Evolutionary conservation across 192 early-diverging fungal species (phyloP).

Genomic region (Gonapodya prolifera): DNA sequence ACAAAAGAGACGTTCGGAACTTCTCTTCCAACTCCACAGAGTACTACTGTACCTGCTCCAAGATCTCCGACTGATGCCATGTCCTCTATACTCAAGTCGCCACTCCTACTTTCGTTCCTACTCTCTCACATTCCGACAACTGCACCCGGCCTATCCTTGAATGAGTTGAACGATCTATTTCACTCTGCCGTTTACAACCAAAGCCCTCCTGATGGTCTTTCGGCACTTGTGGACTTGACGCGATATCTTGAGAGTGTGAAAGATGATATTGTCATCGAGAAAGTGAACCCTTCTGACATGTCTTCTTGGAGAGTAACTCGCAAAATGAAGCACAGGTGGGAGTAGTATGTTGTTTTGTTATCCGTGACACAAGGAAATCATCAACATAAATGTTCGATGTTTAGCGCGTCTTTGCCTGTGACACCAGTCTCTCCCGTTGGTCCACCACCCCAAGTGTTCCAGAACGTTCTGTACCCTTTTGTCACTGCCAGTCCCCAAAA

Average conservation of each 20-base stretch:
- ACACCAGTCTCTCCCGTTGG: not conserved
- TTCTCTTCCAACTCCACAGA: not conserved
- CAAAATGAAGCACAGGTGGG: not conserved
- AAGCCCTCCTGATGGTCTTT: not conserved
- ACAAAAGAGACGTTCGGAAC: not conserved
- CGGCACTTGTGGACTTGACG: not conserved
- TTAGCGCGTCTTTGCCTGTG: not conserved
- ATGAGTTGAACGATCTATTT: not conserved
- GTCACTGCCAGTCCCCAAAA: not conserved
- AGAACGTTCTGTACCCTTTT: not conserved
- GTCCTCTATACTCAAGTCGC: not conserved
- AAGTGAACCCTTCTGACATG: not conserved
- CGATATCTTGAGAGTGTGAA: not conserved
- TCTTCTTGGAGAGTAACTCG: not conserved
- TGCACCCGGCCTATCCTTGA: not conserved
- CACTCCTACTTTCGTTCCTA: not conserved
- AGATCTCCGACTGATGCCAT: not conserved
- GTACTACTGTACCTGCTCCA: not conserved
- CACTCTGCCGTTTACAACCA: not conserved
- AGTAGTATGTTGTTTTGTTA: not conserved
- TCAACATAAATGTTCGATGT: not conserved
- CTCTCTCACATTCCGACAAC: not conserved
- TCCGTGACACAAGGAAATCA: not conserved
- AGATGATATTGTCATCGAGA: not conserved
- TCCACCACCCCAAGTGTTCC: not conserved